Conservation (phyloP, 306 rosid genomes). For the Prosopis cineraria region DNA sequence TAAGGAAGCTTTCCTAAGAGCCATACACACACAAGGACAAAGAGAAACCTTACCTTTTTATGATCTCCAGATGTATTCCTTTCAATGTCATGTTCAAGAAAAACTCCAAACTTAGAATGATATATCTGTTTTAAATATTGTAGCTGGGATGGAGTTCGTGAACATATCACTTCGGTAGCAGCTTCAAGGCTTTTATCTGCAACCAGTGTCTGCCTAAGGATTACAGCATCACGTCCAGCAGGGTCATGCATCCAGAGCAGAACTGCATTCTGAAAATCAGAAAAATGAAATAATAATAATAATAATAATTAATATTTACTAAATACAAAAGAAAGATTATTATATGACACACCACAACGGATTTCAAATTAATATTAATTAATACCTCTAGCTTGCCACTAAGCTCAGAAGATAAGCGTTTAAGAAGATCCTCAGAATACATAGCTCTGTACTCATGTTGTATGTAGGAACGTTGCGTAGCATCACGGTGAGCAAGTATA, state of each 20-base stretch:
- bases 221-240: constrained; percentile 65
- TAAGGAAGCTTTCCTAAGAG: constrained; percentile 1
- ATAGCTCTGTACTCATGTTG: constrained; percentile 67
- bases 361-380: not conserved
- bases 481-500: constrained; percentile 72
- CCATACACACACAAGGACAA: constrained; percentile 7
- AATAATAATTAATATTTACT: not conserved
- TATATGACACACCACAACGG: not conserved
- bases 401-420: constrained; percentile 71
- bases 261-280: constrained; percentile 56
- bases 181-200: constrained; percentile 45
- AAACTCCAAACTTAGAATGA: constrained; percentile 48
- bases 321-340: not conserved
- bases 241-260: constrained; percentile 86
- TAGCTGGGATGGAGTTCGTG: constrained; percentile 72
- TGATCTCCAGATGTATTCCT: constrained; percentile 60
- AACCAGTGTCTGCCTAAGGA: constrained; percentile 47
- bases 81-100: constrained; percentile 65
- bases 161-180: constrained; percentile 82
- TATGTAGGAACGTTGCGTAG: constrained; percentile 65
- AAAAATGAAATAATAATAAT: not conserved
- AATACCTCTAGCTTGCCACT: constrained; percentile 69
- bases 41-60: constrained; percentile 53
- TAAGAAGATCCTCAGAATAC: constrained; percentile 61
- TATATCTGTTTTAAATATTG: constrained; percentile 71